Base-by-base conservation (phyloP, 192 early-diverging fungal genomes). In the Coemansia sp. region DNA sequence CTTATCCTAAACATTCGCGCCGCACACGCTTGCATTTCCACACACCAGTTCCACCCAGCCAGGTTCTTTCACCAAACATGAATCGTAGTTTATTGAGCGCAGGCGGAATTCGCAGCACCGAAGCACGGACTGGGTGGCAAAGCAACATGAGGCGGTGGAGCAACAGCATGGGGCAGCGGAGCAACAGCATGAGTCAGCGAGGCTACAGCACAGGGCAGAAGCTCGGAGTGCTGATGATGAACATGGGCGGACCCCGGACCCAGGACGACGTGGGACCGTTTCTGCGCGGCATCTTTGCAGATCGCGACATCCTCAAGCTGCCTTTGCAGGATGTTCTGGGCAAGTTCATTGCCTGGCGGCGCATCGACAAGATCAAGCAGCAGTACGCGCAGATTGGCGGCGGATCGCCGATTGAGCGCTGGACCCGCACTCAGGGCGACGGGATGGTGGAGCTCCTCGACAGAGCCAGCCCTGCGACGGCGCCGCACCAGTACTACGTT, bases 321-420 rank as follows among this genome's bases (percentile, higher is more conserved):
- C 95, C 96, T 1, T 71, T 92, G 23, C 96, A 98, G 78, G 75
- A 76, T 12, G 65, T 76, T 10, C 58, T 87, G 0, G 91, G 92
- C 0, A 86, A 85, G 25, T 86, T 78, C 48, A 94, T 98, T 56
- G 92, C 94, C 23, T 87, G 83, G 62, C 80, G 93, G 58, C 86
- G 96, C 25, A 89, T 92, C 15, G 88, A 90, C 37, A 86, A 90
- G 80, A 93, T 98, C 72, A 83, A 86, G 58, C 88, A 92, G 19
- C 93, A 98, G 67, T 98, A 98, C 74, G 87, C 80, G 25, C 75
- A 92, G 63, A 98, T 98, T 64, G 96, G 96, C 32, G 96, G 94
- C 14, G 96, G 96, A 24, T 94, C 92, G 9, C 96, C 96, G 43
- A 98, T 98, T 68, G 75, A 87, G 48, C 83, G 83, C 57, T 98